Conservation (phyloP, 371 early-diverging fungal species). For the Syncephalastrum sp. region DNA sequence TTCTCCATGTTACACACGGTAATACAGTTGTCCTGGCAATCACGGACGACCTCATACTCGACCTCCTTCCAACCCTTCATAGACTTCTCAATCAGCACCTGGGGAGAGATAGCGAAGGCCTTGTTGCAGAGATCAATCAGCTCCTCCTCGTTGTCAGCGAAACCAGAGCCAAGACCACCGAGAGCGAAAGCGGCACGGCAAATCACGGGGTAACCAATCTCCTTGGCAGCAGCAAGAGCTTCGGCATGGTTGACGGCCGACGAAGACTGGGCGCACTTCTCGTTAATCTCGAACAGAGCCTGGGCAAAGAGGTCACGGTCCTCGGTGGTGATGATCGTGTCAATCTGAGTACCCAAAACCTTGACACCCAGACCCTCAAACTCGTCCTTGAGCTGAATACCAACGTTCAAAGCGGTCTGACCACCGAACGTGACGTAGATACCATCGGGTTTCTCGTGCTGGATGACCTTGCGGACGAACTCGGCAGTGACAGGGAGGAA, state of each 20-base stretch:
- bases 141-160: conserved; percentile 79
- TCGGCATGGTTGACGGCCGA: conserved; percentile 81
- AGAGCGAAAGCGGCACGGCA: conserved; percentile 92
- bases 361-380: conserved; percentile 77
- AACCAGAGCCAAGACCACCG: conserved; percentile 95
- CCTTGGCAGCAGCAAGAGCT: conserved; percentile 78
- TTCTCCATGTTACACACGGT: conserved; percentile 99
- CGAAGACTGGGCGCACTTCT: conserved; percentile 83
- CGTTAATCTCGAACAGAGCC: conserved; percentile 83
- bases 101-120: conserved; percentile 79
- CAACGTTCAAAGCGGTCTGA: conserved; percentile 92
- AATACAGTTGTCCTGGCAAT: conserved; percentile 92
- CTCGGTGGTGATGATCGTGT: conserved; percentile 86
- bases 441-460: conserved; percentile 92
- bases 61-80: conserved; percentile 99
- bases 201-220: conserved; percentile 92
- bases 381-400: conserved; percentile 83
- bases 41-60: conserved; percentile 98
- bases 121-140: conserved; percentile 73
- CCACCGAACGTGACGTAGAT: conserved; percentile 94
- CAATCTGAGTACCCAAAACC: conserved; percentile 92
- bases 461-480: conserved; percentile 84
- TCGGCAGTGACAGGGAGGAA: conserved; percentile 95
- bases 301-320: conserved; percentile 94
- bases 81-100: conserved; percentile 88